Evolutionary conservation across 2,329 filamentous ascomycete genomes (phyloP).

Genomic region (Rutstroemia sydowiana): DNA sequence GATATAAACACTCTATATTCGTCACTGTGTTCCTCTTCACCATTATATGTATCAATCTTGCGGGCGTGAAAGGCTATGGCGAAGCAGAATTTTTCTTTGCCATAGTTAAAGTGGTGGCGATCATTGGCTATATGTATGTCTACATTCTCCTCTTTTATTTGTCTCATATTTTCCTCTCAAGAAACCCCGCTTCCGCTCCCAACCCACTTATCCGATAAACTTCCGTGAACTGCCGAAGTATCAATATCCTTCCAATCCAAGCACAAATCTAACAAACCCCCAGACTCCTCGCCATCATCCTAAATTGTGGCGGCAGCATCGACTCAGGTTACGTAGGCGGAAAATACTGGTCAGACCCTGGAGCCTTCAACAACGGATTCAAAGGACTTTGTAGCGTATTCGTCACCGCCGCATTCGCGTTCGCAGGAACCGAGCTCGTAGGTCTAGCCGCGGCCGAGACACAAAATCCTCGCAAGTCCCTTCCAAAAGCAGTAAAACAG

Average conservation of each 20-base stretch:
- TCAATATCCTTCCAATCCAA: neutral
- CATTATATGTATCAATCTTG: conserved; percentile 78
- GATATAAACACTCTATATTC: conserved; percentile 63
- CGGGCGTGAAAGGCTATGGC: conserved; percentile 81
- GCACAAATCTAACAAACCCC: neutral
- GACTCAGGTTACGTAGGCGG: conserved; percentile 72
- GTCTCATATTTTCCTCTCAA: too few relatives aligned
- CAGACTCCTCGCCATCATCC: conserved; percentile 75
- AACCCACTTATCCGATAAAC: too few relatives aligned
- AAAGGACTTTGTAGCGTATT: conserved; percentile 53
- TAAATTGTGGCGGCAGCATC: conserved; percentile 75
- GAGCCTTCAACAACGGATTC: conserved; percentile 79
- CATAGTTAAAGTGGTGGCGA: conserved; percentile 75
- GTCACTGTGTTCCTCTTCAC: conserved; percentile 72
- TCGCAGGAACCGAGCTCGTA: conserved; percentile 54
- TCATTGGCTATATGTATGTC: conserved; percentile 79
- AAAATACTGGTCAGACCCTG: conserved; percentile 67
- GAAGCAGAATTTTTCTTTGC: conserved; percentile 87
- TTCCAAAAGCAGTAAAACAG: conserved; percentile 56
- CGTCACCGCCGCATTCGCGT: conserved; percentile 50
- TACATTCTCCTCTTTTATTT: neutral
- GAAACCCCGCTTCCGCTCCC: too few relatives aligned
- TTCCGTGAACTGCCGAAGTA: too few relatives aligned
- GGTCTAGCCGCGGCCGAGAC: conserved; percentile 60
- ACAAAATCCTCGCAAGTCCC: conserved; percentile 54